These are phyloP conservation scores for Epichloe glyceriae DNA, from an alignment of 2,329 filamentous ascomycete genomes.

Conservation along the genomic window DNA sequence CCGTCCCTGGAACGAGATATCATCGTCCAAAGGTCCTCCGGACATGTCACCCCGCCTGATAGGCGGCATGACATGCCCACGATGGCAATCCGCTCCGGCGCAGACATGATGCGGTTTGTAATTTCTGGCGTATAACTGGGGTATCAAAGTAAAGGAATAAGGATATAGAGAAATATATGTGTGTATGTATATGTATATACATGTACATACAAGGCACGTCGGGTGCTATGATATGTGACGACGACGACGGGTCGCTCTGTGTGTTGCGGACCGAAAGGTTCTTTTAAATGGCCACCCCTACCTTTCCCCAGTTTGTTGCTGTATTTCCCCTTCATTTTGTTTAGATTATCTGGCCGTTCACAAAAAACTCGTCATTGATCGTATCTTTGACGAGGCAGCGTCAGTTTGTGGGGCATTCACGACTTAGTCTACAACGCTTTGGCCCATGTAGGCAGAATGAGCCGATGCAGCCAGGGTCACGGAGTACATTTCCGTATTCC, in stretches of 20 bases:
- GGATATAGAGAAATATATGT: too few species aligned
- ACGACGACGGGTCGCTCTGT: background rate
- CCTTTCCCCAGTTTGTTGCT: too few species aligned
- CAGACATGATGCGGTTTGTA: conserved; percentile 1
- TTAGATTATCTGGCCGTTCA: too few species aligned
- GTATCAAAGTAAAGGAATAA: background rate
- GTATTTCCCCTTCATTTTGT: too few species aligned
- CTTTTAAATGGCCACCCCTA: background rate
- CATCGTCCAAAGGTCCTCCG: conserved; percentile 10
- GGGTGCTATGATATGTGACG: background rate
- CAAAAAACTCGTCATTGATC: background rate
- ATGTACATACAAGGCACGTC: background rate
- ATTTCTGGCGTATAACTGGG: background rate
- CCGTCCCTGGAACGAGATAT: conserved; percentile 2
- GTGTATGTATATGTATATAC: too few species aligned
- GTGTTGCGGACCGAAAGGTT: background rate
- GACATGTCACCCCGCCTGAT: conserved; percentile 8
- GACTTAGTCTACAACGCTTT: background rate
- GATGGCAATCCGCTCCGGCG: conserved; percentile 8
- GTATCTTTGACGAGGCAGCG: background rate
- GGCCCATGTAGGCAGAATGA: background rate
- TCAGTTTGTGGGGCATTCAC: background rate
- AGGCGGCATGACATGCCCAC: conserved; percentile 13
- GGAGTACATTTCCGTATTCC: background rate
- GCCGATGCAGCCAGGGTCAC: background rate